Evolutionary conservation across 2,329 filamentous ascomycete genomes (phyloP).

Genomic region (Fusarium tupiense): DNA sequence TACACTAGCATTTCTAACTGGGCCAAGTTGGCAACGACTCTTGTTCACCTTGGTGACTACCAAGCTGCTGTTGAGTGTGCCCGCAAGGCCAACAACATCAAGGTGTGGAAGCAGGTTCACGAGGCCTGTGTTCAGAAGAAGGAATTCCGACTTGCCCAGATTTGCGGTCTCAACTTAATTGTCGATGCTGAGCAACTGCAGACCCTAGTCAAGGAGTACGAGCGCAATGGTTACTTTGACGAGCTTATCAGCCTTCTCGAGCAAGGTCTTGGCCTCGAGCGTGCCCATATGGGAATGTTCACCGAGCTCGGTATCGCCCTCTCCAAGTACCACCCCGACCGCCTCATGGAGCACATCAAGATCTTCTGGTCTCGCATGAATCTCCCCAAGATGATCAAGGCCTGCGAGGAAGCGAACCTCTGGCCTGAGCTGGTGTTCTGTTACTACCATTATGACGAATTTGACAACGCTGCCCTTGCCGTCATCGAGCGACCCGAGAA

Average conservation of each 20-base stretch:
- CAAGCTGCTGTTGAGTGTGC: conserved; percentile 97
- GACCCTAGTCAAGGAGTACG: conserved; percentile 94
- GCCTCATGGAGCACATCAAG: conserved; percentile 98
- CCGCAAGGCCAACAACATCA: conserved; percentile 98
- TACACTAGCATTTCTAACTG: conserved; percentile 98
- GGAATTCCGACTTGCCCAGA: conserved; percentile 98
- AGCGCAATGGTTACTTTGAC: conserved; percentile 96
- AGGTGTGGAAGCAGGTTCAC: conserved; percentile 99
- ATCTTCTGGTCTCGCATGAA: conserved; percentile 99
- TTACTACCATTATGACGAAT: conserved; percentile 98
- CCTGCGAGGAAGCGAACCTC: conserved; percentile 91
- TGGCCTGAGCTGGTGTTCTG: conserved; percentile 99
- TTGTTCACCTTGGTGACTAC: conserved; percentile 97
- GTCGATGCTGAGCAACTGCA: conserved; percentile 96
- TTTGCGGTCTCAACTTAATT: conserved; percentile 97
- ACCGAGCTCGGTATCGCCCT: conserved; percentile 91
- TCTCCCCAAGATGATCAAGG: conserved; percentile 94
- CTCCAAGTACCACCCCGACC: conserved; percentile 93
- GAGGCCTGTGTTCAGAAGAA: conserved; percentile 96
- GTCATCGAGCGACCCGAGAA: conserved; percentile 98
- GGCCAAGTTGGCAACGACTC: conserved; percentile 97
- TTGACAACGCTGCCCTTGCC: conserved; percentile 93
- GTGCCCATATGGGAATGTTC: conserved; percentile 97
- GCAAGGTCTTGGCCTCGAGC: conserved; percentile 91
- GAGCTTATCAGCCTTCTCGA: conserved; percentile 95